Conservation (phyloP, 139 green algal species). For the Diplosphaera chodatii region DNA sequence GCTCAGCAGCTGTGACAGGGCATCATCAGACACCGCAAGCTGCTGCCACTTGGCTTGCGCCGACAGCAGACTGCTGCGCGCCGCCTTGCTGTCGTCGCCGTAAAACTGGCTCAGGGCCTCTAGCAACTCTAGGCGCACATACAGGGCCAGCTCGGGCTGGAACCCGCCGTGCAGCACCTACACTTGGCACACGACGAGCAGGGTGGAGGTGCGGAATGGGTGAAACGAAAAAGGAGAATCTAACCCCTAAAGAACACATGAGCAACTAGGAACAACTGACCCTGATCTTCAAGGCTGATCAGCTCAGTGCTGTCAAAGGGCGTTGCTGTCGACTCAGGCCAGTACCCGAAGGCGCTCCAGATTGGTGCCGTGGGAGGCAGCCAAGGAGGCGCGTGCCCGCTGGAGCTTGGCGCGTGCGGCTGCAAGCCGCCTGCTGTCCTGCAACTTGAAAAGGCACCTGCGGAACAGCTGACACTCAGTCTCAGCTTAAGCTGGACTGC, state of each 20-base stretch:
- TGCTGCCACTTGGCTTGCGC: constrained; percentile 34
- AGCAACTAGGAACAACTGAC: too few species aligned
- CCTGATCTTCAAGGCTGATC: too few species aligned
- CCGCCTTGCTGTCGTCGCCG: constrained; percentile 14
- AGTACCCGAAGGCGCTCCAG: constrained; percentile 47
- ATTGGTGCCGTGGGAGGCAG: constrained; percentile 40
- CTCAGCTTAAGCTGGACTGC: too few species aligned
- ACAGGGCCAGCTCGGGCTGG: constrained; percentile 51
- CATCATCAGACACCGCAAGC: constrained; percentile 46
- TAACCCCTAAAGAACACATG: too few species aligned
- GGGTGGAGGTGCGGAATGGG: too few species aligned
- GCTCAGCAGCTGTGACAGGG: constrained; percentile 32
- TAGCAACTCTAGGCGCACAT: constrained; percentile 58
- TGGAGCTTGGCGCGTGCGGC: constrained; percentile 37
- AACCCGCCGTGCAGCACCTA: constrained; percentile 56
- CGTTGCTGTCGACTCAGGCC: too few species aligned
- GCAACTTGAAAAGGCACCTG: constrained; percentile 54
- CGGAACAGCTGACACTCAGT: too few species aligned
- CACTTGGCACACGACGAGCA: too few species aligned
- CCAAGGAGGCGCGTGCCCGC: constrained; percentile 32
- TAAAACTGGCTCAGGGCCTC: constrained; percentile 57
- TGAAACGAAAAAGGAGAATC: too few species aligned
- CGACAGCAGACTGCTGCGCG: constrained; percentile 10
- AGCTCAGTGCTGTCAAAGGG: too few species aligned
- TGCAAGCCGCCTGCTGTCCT: constrained; percentile 32